Evolutionary conservation across 1,139 yeast genomes (phyloP).

Genomic region (Magnusiomyces magnusii): DNA sequence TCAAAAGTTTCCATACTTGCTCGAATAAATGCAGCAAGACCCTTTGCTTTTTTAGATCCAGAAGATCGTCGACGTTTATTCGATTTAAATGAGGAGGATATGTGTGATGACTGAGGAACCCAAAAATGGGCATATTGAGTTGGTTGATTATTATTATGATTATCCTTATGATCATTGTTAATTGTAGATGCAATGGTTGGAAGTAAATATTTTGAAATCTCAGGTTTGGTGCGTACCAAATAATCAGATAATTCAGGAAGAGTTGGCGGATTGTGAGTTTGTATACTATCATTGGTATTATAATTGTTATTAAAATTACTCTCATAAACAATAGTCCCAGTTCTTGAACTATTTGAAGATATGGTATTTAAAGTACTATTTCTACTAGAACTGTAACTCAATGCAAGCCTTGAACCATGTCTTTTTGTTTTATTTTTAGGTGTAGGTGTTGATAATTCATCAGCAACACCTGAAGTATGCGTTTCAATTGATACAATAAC

Average conservation of each 20-base stretch:
- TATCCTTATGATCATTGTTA: neutral
- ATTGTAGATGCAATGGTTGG: neutral
- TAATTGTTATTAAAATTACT: neutral
- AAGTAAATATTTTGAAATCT: neutral
- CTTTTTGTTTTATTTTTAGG: neutral
- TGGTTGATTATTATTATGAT: neutral
- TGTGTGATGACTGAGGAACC: neutral
- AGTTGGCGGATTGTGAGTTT: neutral
- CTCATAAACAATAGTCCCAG: no score
- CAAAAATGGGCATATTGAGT: neutral
- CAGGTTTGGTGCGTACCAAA: neutral
- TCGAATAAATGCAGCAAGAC: neutral
- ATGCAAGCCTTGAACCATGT: neutral
- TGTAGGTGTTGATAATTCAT: neutral
- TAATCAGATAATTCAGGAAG: neutral
- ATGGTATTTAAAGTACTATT: neutral
- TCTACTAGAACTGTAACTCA: neutral
- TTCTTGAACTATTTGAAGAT: no score
- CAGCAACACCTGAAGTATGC: neutral
- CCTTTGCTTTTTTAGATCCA: neutral
- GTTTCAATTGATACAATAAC: neutral
- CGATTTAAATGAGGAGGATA: neutral
- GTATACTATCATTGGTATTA: neutral
- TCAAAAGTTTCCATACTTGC: neutral
- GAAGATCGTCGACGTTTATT: neutral